These are phyloP conservation scores for Thermochaetoides thermophila DNA, from an alignment of 495 filamentous ascomycete species.

Conservation along the genomic window DNA sequence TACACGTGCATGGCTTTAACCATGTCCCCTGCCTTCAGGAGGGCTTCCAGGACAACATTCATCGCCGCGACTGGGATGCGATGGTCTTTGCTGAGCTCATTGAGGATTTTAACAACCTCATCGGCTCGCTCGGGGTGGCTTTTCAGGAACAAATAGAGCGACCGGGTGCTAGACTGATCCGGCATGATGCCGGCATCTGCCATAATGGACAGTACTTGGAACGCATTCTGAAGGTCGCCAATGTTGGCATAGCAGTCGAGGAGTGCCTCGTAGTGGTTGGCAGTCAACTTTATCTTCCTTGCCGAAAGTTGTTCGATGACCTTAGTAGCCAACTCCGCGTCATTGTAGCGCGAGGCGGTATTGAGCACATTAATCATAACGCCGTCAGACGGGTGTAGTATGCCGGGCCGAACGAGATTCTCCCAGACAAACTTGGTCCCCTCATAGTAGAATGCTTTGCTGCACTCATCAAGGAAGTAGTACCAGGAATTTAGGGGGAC, in stretches of 20 bases:
- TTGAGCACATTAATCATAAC: slow-evolving; percentile 50
- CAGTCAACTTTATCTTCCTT: slow-evolving; percentile 35
- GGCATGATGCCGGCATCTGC: slow-evolving; percentile 38
- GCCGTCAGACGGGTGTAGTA: slow-evolving; percentile 50
- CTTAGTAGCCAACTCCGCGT: slow-evolving; percentile 51
- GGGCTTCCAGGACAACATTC: slow-evolving; percentile 48
- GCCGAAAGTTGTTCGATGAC: slow-evolving; percentile 44
- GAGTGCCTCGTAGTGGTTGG: slow-evolving; percentile 64
- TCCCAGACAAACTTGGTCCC: slow-evolving; percentile 41
- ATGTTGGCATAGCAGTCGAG: slow-evolving; percentile 48
- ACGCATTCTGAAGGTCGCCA: slow-evolving; percentile 38
- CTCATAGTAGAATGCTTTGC: slow-evolving; percentile 24
- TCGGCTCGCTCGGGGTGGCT: slow-evolving; percentile 16
- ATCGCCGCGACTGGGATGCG: slow-evolving; percentile 40
- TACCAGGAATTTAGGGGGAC: slow-evolving; percentile 39
- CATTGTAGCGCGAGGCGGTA: slow-evolving; percentile 49
- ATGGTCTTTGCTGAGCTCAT: slow-evolving; percentile 31
- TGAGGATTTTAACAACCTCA: slow-evolving; percentile 39
- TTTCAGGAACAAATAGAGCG: slow-evolving; percentile 33
- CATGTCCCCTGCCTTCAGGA: slow-evolving; percentile 26
- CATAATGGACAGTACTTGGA: slow-evolving; percentile 57
- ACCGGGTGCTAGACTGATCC: slow-evolving; percentile 37
- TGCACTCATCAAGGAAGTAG: slow-evolving; percentile 55
- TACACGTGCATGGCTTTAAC: slow-evolving; percentile 52
- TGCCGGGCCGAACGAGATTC: slow-evolving; percentile 44